Percentiles rank a stretch among this genome's conserved stretches.
Conservation (phyloP, 1,284 basidiomycete species). For the Sphagnurus paluster region DNA sequence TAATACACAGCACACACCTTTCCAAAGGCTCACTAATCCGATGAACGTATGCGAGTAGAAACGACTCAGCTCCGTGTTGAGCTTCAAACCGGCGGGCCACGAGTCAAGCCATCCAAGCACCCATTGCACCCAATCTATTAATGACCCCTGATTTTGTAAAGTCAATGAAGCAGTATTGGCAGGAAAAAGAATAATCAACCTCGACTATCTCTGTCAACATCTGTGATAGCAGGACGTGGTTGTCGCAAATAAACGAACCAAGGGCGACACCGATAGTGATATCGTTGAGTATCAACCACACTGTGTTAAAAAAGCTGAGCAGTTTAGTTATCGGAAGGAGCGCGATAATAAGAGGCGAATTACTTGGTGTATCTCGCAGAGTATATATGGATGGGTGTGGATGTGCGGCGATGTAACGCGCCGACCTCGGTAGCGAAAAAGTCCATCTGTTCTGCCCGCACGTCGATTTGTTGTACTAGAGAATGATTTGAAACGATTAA, state of each 20-base stretch:
- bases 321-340: constrained; percentile 1
- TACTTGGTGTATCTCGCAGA: constrained; percentile 63
- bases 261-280: constrained; percentile 78
- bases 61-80: constrained; percentile 89
- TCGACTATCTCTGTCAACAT: constrained; percentile 40
- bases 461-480: constrained; percentile 50
- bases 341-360: constrained; percentile 17
- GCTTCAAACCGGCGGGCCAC: constrained; percentile 96
- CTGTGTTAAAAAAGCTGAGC: constrained; percentile 84
- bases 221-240: constrained; percentile 43
- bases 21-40: constrained; percentile 65
- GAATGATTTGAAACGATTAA: neutral
- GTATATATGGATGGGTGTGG: constrained; percentile 33
- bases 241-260: constrained; percentile 69
- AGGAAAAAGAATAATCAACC: constrained; percentile 30
- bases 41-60: constrained; percentile 79
- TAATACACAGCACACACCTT: constrained; percentile 45
- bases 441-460: constrained; percentile 42
- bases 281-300: constrained; percentile 93
- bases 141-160: constrained; percentile 11
- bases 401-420: constrained; percentile 31
- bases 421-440: constrained; percentile 40
- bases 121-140: constrained; percentile 51
- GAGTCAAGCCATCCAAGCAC: constrained; percentile 84
- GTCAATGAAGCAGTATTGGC: neutral